phyloP scores from a whole-genome alignment of 23 red algal species.

The Agarophyton chilense region DNA sequence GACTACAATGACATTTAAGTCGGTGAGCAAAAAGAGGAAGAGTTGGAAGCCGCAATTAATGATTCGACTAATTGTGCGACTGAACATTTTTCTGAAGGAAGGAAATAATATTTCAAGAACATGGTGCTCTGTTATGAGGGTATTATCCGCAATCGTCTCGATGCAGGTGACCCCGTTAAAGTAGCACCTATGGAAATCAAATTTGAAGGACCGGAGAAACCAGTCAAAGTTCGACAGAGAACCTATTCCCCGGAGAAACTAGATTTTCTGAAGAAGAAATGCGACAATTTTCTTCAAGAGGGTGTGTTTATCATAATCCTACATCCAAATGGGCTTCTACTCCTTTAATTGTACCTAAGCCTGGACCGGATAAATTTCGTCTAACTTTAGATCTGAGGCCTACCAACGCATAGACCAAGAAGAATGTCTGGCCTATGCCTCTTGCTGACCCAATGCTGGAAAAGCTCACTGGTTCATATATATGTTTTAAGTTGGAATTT shows the following conservation, averaged over 20 bases:
- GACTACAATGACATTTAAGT: conserved; percentile 40
- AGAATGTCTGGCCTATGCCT: conserved; percentile 11
- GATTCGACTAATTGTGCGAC: neutral
- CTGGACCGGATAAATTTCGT: neutral
- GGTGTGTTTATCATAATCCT: neutral
- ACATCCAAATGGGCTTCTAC: neutral
- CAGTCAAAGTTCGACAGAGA: neutral
- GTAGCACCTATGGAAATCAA: conserved; percentile 13
- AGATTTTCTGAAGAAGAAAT: conserved; percentile 21
- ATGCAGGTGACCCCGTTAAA: neutral
- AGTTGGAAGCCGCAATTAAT: neutral
- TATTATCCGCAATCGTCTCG: conserved; percentile 12
- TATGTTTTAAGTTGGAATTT: conserved; percentile 21
- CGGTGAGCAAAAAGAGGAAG: neutral
- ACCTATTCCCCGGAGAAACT: conserved; percentile 27
- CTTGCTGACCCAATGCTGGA: neutral
- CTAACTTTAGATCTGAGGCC: conserved; percentile 2
- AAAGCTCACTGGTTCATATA: neutral
- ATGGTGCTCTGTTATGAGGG: neutral
- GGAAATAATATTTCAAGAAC: neutral
- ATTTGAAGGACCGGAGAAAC: neutral
- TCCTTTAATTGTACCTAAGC: conserved; percentile 22
- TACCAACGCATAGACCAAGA: neutral
- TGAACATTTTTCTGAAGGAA: neutral
- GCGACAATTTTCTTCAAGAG: neutral